phyloP scores from a whole-genome alignment of 1,139 yeast genomes.

The Meyerozyma carpophila region DNA sequence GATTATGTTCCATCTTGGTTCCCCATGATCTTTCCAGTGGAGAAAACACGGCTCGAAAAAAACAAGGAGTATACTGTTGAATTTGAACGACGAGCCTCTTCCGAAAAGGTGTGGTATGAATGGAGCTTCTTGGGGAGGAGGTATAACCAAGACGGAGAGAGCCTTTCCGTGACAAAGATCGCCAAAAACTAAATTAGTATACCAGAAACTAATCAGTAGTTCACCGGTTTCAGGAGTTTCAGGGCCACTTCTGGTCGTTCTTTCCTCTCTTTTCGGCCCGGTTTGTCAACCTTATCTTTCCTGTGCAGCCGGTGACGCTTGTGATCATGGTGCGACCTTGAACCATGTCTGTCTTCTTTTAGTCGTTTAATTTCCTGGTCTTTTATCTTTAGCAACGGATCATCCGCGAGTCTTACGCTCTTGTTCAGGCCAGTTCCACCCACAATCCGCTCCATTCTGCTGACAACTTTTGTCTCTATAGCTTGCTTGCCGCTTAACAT shows the following conservation, averaged over 20 bases:
- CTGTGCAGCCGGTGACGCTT: background rate
- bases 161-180: constrained; percentile 17
- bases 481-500: constrained; percentile 16
- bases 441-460: constrained; percentile 10
- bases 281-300: background rate
- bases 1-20: constrained; percentile 46
- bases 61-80: constrained; percentile 51
- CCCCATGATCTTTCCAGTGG: constrained; percentile 71
- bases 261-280: background rate
- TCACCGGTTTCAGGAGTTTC: background rate
- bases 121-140: constrained; percentile 44
- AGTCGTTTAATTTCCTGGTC: constrained; percentile 28
- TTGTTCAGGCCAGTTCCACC: background rate
- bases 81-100: constrained; percentile 25
- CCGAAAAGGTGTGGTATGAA: constrained; percentile 60
- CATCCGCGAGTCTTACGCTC: constrained; percentile 24
- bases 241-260: constrained; percentile 15
- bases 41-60: constrained; percentile 35
- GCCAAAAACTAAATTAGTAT: background rate
- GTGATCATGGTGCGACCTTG: background rate
- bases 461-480: constrained; percentile 3
- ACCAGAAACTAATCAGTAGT: background rate
- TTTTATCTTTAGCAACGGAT: constrained; percentile 51
- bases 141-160: constrained; percentile 16
- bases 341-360: background rate